These are phyloP conservation scores for Aspergillus sp. DNA, from an alignment of 2,329 filamentous ascomycete genomes.

Conservation along the genomic window DNA sequence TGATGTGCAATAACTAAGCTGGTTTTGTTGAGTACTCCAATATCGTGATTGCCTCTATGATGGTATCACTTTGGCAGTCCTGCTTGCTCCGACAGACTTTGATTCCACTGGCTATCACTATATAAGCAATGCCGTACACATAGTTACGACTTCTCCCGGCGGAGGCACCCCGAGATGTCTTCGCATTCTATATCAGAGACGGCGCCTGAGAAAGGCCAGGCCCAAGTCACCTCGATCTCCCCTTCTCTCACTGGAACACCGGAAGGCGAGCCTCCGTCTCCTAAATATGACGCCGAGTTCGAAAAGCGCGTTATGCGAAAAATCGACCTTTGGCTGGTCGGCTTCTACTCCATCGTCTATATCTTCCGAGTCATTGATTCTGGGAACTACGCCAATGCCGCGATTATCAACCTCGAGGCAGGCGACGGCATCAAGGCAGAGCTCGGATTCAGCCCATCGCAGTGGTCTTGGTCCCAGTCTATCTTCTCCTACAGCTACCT, in stretches of 20 bases:
- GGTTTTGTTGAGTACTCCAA: background rate
- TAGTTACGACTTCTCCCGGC: background rate
- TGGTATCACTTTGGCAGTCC: constrained; percentile 17
- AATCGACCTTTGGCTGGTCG: constrained; percentile 32
- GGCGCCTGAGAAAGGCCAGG: background rate
- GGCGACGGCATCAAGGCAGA: constrained; percentile 43
- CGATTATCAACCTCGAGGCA: constrained; percentile 43
- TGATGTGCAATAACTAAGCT: background rate
- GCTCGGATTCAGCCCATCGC: constrained; percentile 29
- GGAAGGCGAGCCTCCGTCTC: background rate
- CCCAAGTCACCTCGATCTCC: background rate
- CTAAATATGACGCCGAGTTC: constrained; percentile 13
- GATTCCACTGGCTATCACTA: background rate
- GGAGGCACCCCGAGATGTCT: background rate
- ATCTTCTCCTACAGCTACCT: constrained; percentile 45
- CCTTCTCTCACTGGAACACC: background rate
- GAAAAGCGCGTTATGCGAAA: constrained; percentile 35
- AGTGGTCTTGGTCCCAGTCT: constrained; percentile 43
- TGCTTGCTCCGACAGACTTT: background rate
- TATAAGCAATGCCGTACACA: background rate
- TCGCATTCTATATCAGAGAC: background rate
- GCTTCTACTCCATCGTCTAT: constrained; percentile 39
- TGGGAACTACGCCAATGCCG: constrained; percentile 42
- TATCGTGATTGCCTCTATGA: constrained; percentile 27
- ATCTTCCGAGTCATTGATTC: constrained; percentile 43